Base-by-base conservation (phyloP, 2,329 filamentous ascomycete species). In the Calonectria hawksworthii region DNA sequence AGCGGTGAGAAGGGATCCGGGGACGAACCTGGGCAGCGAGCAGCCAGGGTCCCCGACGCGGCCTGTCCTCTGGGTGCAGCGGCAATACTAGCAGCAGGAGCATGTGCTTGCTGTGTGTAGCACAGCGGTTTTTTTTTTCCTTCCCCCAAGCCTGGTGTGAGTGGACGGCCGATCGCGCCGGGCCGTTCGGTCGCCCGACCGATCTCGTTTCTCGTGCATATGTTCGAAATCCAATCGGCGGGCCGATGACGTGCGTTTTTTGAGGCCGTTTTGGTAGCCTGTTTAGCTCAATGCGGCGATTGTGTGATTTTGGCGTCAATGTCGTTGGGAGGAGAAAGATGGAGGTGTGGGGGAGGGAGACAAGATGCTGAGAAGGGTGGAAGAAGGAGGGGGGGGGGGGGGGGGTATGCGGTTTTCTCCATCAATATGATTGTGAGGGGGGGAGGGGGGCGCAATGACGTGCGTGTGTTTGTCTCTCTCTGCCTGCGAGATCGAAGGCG, bases 281-380 rank as follows among this genome's bases (percentile, higher is more conserved):
- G 28, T 65, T 41, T 44, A 44, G 32, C 28, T 32, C 16, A 6
- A 38, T 30, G 26, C 34, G 26, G 64, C 64, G 56, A 80, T 81
- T 80, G 79, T 81, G 79, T 80, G 77, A 81, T 81, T 81, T 81
- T 81, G 77, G 79, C 74, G 76, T 75, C 69, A 54, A 80, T 81
- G 79, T 81, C 74, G 79, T 64, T 44, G 71, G 23, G 18, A 36
- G 44, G 36, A 38, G 18, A 23, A 26, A 14, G 13, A 18, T 32
- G 23, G n/a, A n/a, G 34, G 67, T 30, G 67, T 26, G 52, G 6
- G 28, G 4, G 28, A 18, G 28, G 14, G 44, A 23, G n/a, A 23
- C 44, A 38, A 18, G 47, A 51, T 47, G 44, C 44, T 47, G 21
- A 23, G 41, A n/a, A 14, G 41, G 30, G 30, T 23, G 38, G 7